Evolutionary conservation across 805 yeast species (phyloP), one percentile per base, ranked within the genome.

Genomic region (Sungouiella blattae): DNA sequence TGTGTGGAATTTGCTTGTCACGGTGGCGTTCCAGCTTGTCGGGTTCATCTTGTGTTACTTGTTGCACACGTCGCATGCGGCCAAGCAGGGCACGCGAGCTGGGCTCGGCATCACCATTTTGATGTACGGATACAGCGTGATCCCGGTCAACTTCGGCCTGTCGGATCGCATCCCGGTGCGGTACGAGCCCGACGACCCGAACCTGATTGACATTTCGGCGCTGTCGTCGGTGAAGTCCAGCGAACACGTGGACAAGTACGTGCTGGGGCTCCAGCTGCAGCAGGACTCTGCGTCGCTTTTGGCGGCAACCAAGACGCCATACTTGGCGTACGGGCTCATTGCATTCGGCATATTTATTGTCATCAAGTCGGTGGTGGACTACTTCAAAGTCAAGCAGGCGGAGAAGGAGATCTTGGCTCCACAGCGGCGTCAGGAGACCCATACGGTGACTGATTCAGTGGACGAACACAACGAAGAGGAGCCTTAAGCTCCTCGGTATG

Each of bases 21-120:
- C 95, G 16, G 73, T 87, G n/a, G 83, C 94, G 26, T 93, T 93
- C 68, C 96, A 91, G 60, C 86, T 85, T 57, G 83, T 91, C 21
- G 98, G 98, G 3, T 93, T 93, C 61, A 69, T 93, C 27, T 70
- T 91, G 36, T 89, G 98, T 6, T 93, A 89, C 55, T 65, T 91
- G 29, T 68, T 93, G 36, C 98, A 93, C 60, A 91, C 98, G 1
- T 86, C 97, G 2, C 98, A 93, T 57, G 97, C 98, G 4, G 95
- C 97, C 4, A 87, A 87, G 55, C 89, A 89, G 52, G 98, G 98
- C 3, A 83, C 97, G 1, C 70, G 95, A 42, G 84, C 91, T 13
- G 98, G 98, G 0, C 64, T 93, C 38, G 98, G 98, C 2, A 55
- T 85, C 41, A 87, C 96, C 0, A 74, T 93, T 44, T 67, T 91